Percentiles rank a stretch among this genome's conserved stretches.
Evolutionary conservation across 1,284 basidiomycete species (phyloP).

Genomic region (Marasmius sp.): DNA sequence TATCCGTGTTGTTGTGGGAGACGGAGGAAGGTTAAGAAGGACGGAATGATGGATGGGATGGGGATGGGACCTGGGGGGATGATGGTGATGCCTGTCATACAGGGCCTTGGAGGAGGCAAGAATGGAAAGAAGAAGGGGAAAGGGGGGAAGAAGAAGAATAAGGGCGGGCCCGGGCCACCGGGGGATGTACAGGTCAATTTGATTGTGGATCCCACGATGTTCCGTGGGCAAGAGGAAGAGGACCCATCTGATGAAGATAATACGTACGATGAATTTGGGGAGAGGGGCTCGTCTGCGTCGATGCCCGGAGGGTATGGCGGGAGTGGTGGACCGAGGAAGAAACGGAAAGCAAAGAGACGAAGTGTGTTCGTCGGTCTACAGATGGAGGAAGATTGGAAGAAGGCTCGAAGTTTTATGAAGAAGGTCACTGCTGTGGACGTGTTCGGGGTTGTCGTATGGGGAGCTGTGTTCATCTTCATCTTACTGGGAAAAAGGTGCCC

Average conservation of each 20-base stretch:
- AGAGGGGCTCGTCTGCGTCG: conserved; percentile 8
- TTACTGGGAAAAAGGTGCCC: conserved; percentile 63
- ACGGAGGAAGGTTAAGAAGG: conserved; percentile 19
- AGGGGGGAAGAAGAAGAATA: conserved; percentile 33
- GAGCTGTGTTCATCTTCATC: conserved; percentile 56
- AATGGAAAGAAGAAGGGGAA: conserved; percentile 34
- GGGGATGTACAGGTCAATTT: conserved; percentile 67
- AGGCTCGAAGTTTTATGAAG: conserved; percentile 53
- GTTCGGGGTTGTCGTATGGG: conserved; percentile 54
- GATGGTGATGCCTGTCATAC: conserved; percentile 61
- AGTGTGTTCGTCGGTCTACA: conserved; percentile 60
- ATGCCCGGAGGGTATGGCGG: conserved; percentile 28
- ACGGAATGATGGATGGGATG: conserved; percentile 20
- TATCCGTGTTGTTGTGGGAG: conserved; percentile 51
- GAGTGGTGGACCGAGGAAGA: conserved; percentile 5
- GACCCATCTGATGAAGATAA: conserved; percentile 33
- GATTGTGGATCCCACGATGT: conserved; percentile 65
- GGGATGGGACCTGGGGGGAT: conserved; percentile 43
- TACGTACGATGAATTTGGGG: conserved; percentile 23
- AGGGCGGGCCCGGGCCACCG: conserved; percentile 25
- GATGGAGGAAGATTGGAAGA: conserved; percentile 63
- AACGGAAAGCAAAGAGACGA: conserved; percentile 33
- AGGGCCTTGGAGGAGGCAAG: conserved; percentile 39
- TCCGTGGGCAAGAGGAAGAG: conserved; percentile 38
- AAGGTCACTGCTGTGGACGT: conserved; percentile 52